A percentile compares a stretch with the other conserved stretches of the same genome.
These are phyloP conservation scores for Paspalum notatum DNA, from an alignment of 176 grass and related monocot genomes.

Conservation along the genomic window DNA sequence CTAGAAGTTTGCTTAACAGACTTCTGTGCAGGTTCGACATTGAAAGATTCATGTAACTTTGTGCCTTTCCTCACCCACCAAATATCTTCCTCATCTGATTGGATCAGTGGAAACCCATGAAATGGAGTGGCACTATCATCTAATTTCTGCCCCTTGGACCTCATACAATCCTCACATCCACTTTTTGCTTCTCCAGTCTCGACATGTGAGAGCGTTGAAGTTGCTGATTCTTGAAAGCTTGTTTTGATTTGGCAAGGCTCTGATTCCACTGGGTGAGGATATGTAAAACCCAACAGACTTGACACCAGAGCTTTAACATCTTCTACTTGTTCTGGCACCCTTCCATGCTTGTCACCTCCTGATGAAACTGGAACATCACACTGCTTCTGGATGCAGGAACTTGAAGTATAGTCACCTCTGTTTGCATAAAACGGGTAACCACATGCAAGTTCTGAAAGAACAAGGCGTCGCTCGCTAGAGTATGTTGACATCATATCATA, in stretches of 20 bases:
- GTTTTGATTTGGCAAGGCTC: conserved; percentile 55
- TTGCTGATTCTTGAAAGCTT: conserved; percentile 61
- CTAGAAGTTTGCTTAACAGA: conserved; percentile 74
- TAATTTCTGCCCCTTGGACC: conserved; percentile 72
- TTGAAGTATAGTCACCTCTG: conserved; percentile 46
- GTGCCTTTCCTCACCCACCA: conserved; percentile 94
- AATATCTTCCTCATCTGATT: conserved; percentile 90
- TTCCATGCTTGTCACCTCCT: conserved; percentile 56
- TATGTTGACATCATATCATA: conserved; percentile 71
- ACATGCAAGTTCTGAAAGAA: conserved; percentile 71
- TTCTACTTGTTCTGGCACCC: conserved; percentile 62
- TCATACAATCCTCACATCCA: conserved; percentile 87
- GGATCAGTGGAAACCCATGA: conserved; percentile 62
- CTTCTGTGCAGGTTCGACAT: conserved; percentile 68
- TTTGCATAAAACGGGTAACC: conserved; percentile 49
- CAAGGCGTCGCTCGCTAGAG: conserved; percentile 87
- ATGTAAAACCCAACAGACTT: conserved; percentile 64
- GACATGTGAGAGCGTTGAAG: conserved; percentile 61
- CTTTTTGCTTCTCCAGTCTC: conserved; percentile 63
- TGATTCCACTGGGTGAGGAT: conserved; percentile 53
- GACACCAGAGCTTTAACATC: conserved; percentile 76
- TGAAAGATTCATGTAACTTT: conserved; percentile 81
- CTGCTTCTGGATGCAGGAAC: conserved; percentile 53
- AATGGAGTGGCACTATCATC: conserved; percentile 59
- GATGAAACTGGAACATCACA: conserved; percentile 43